Evolutionary conservation across 352 stramenopile species (phyloP).

Genomic region (Phytophthora pistaciae): DNA sequence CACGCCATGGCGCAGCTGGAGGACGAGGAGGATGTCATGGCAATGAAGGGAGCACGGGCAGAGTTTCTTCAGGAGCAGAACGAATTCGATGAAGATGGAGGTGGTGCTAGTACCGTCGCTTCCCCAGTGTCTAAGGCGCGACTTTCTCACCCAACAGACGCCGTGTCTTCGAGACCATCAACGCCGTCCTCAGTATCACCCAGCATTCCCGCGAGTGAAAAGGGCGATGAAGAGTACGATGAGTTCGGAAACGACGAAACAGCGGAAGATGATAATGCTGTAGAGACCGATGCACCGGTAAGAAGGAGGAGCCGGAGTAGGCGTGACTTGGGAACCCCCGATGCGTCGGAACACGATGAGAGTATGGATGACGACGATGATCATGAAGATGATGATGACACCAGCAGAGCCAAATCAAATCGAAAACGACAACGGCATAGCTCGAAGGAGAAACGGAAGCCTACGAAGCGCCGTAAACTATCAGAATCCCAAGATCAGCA

Average conservation of each 20-base stretch:
- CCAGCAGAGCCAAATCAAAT: conserved; percentile 23
- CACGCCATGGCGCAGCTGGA: conserved; percentile 96
- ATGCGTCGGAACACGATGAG: conserved; percentile 36
- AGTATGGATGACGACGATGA: conserved; percentile 59
- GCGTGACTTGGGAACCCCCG: conserved; percentile 5
- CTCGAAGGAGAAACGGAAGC: conserved; percentile 21
- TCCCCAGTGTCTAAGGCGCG: conserved; percentile 10
- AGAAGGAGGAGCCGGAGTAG: conserved; percentile 4
- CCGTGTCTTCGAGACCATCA: conserved; percentile 23
- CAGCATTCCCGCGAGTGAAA: conserved; percentile 49
- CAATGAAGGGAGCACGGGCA: conserved; percentile 85
- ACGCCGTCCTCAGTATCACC: conserved; percentile 52
- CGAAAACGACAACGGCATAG: conserved; percentile 28
- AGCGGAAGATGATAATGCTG: conserved; percentile 25
- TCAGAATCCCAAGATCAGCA: conserved; percentile 18
- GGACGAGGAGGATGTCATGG: conserved; percentile 96
- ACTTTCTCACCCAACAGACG: conserved; percentile 2
- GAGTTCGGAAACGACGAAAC: conserved; percentile 31
- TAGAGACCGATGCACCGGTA: conserved; percentile 24
- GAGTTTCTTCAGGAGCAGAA: conserved; percentile 65
- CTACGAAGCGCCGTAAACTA: conserved; percentile 46
- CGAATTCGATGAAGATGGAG: conserved; percentile 71
- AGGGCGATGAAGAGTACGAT: conserved; percentile 51
- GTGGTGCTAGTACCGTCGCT: conserved; percentile 14
- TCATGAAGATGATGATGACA: not conserved